These are phyloP conservation scores for Colletotrichum sp. DNA, from an alignment of 2,329 filamentous ascomycete species.

Conservation along the genomic window DNA sequence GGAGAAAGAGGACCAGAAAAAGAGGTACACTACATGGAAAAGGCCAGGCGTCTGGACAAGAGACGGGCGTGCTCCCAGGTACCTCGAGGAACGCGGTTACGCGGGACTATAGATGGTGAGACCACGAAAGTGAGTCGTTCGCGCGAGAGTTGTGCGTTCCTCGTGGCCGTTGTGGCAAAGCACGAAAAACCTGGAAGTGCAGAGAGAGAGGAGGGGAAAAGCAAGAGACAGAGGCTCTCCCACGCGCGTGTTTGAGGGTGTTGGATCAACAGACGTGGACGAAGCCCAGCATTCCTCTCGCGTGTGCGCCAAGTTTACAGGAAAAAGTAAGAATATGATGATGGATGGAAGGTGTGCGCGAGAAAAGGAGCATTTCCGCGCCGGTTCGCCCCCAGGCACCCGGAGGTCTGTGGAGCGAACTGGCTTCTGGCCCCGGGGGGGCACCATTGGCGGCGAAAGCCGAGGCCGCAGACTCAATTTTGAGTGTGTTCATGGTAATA, in stretches of 20 bases:
- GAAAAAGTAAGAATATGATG: neutral
- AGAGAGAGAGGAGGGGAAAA: neutral
- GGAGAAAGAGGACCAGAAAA: neutral
- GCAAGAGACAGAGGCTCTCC: neutral
- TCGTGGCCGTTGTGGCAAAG: constrained; percentile 7
- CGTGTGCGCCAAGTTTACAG: neutral
- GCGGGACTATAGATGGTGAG: neutral
- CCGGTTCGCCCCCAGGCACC: neutral
- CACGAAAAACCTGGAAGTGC: neutral
- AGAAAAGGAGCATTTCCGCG: neutral
- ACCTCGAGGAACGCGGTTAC: constrained; percentile 11
- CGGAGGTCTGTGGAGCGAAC: neutral
- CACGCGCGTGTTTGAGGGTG: neutral
- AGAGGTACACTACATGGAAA: neutral
- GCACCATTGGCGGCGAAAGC: neutral
- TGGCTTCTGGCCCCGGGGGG: neutral
- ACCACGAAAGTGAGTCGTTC: neutral
- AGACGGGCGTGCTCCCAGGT: neutral
- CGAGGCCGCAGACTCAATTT: neutral
- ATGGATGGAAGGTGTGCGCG: neutral
- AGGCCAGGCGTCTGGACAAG: neutral
- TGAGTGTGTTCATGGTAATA: neutral
- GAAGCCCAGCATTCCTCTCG: neutral
- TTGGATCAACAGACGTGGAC: neutral
- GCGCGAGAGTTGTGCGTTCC: constrained; percentile 15